phyloP scores from a whole-genome alignment of 306 rosid genomes.

The Fagus crenata region DNA sequence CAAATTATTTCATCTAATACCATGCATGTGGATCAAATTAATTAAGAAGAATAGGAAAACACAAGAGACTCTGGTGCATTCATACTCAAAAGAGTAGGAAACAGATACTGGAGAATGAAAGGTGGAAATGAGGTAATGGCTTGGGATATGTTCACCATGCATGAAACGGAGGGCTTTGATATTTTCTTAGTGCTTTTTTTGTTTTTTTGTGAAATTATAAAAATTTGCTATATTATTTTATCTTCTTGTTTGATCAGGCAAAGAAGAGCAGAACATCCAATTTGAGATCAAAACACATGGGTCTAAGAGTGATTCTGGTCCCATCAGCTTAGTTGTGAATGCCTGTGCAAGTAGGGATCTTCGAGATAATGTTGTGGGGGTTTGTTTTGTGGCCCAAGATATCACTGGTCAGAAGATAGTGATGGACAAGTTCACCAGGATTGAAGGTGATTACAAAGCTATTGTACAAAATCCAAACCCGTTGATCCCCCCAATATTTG shows the following conservation, averaged over 20 bases:
- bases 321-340: constrained; percentile 83
- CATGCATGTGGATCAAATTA: constrained; percentile 14
- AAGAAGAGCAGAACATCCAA: constrained; percentile 86
- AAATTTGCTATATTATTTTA: constrained; percentile 23
- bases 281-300: constrained; percentile 89
- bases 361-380: constrained; percentile 76
- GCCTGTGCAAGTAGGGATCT: constrained; percentile 94
- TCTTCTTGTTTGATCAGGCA: constrained; percentile 53
- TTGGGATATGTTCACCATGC: constrained; percentile 2
- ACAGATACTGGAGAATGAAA: constrained; percentile 12
- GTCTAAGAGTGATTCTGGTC: constrained; percentile 56
- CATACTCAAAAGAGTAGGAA: neutral
- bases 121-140: neutral
- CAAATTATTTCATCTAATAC: constrained; percentile 8
- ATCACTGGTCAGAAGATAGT: constrained; percentile 90
- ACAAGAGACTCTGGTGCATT: constrained; percentile 4
- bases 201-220: constrained; percentile 9
- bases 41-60: constrained; percentile 9
- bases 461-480: constrained; percentile 90
- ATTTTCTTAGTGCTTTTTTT: constrained; percentile 1
- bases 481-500: constrained; percentile 93
- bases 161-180: neutral
- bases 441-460: constrained; percentile 96
- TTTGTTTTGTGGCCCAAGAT: constrained; percentile 97
- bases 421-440: constrained; percentile 93